A percentile compares a stretch with the other conserved stretches of the same genome.
Evolutionary conservation across 1,284 basidiomycete species (phyloP).

Genomic region (Inonotus hispidus): DNA sequence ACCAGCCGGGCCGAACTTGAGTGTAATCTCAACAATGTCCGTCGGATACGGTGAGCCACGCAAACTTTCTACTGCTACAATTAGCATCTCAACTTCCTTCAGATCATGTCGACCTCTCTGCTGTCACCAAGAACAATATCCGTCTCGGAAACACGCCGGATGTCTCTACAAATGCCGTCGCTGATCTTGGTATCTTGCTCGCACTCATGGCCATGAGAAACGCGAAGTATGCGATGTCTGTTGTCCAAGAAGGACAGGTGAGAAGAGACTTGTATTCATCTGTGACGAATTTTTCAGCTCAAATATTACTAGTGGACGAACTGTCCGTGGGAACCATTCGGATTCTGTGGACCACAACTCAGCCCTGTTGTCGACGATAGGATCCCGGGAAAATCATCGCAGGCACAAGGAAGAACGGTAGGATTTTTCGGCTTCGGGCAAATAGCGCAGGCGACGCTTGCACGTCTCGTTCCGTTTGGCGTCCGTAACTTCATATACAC

Average conservation of each 20-base stretch:
- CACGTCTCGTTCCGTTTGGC: conserved; percentile 74
- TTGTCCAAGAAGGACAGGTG: conserved; percentile 68
- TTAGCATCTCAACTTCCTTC: conserved; percentile 4
- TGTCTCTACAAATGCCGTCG: conserved; percentile 88
- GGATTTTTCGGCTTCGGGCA: conserved; percentile 95
- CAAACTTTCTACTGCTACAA: not conserved
- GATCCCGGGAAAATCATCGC: conserved; percentile 29
- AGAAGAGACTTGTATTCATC: too few species aligned
- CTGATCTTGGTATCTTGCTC: conserved; percentile 84
- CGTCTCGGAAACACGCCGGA: conserved; percentile 89
- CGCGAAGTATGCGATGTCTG: conserved; percentile 53
- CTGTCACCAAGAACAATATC: conserved; percentile 61
- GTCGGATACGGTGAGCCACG: conserved; percentile 74
- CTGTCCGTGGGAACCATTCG: conserved; percentile 77
- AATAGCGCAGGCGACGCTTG: conserved; percentile 77
- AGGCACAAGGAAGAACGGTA: conserved; percentile 30
- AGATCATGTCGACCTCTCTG: conserved; percentile 80
- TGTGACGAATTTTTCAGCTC: too few species aligned
- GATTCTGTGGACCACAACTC: conserved; percentile 74
- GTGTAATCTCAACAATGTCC: conserved; percentile 87
- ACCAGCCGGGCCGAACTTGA: conserved; percentile 64
- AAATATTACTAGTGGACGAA: conserved; percentile 45
- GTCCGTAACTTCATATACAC: conserved; percentile 66
- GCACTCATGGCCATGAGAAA: conserved; percentile 87
- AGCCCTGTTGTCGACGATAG: conserved; percentile 41